Evolutionary conservation across 2,329 filamentous ascomycete species (phyloP).

Genomic region (Xylariaceae sp.): DNA sequence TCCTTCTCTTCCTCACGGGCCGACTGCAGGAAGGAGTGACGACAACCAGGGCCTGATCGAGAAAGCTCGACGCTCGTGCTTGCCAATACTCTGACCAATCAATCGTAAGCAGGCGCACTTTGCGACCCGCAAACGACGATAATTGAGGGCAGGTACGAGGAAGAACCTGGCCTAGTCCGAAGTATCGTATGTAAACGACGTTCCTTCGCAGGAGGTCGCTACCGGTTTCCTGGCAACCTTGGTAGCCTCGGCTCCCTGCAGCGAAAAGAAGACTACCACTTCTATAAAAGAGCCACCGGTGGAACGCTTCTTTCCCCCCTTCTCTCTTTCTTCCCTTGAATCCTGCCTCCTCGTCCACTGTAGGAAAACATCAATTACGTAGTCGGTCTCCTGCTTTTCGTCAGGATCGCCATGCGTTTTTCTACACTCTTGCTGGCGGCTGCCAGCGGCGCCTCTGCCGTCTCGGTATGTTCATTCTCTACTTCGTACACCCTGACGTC

Average conservation of each 20-base stretch:
- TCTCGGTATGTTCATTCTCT: constrained; percentile 15
- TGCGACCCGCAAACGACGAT: background rate
- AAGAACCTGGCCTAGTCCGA: background rate
- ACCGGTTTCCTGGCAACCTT: background rate
- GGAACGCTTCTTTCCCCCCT: background rate
- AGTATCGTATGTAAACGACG: background rate
- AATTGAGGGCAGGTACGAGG: background rate
- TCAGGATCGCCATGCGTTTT: constrained; percentile 13
- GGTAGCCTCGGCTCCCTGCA: background rate
- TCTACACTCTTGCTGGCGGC: constrained; percentile 16
- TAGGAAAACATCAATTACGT: background rate
- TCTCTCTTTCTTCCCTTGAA: background rate
- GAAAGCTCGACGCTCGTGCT: background rate
- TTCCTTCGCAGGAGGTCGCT: background rate
- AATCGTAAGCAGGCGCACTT: background rate
- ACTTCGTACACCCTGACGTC: background rate
- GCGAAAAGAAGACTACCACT: no score
- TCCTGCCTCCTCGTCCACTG: background rate
- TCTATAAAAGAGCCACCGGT: background rate
- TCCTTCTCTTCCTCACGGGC: background rate
- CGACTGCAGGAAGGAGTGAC: background rate
- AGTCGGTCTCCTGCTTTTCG: background rate
- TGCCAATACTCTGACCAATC: background rate
- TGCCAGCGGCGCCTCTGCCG: constrained; percentile 15
- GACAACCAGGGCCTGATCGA: background rate